These are phyloP conservation scores for Russula virescens DNA, from an alignment of 768 basidiomycete species.

Conservation along the genomic window DNA sequence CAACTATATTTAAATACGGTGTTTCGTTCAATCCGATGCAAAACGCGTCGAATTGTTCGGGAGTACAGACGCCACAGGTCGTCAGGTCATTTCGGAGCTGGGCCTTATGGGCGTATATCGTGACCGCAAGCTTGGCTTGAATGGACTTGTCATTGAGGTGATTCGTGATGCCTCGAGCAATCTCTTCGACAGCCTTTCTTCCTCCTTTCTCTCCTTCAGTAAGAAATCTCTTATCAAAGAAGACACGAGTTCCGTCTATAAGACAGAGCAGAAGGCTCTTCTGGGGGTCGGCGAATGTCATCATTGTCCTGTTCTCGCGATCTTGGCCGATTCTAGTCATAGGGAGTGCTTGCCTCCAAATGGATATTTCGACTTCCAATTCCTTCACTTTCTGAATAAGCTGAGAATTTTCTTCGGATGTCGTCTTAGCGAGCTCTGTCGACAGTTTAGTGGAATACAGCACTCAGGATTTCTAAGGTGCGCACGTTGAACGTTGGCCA, in stretches of 20 bases:
- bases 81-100: conserved; percentile 16
- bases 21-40: conserved; percentile 16
- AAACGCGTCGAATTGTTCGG: conserved; percentile 18
- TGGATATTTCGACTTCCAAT: conserved; percentile 19
- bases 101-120: conserved; percentile 11
- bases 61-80: background rate
- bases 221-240: conserved; percentile 14
- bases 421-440: conserved; percentile 17
- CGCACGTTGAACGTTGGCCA: conserved; percentile 18
- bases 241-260: conserved; percentile 19
- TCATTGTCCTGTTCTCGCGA: background rate
- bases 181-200: conserved; percentile 17
- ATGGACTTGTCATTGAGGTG: conserved; percentile 5
- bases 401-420: conserved; percentile 17
- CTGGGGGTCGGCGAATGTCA: background rate
- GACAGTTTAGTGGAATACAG: conserved; percentile 2
- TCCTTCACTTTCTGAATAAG: conserved; percentile 17
- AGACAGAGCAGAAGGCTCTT: conserved; percentile 14
- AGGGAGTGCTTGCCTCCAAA: conserved; percentile 22
- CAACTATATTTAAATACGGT: conserved; percentile 12
- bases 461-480: background rate
- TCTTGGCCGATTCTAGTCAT: background rate
- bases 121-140: conserved; percentile 9
- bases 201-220: conserved; percentile 13
- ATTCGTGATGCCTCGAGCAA: background rate